Conservation (phyloP, 78 protist species). For the Dictyostelium purpureum region DNA sequence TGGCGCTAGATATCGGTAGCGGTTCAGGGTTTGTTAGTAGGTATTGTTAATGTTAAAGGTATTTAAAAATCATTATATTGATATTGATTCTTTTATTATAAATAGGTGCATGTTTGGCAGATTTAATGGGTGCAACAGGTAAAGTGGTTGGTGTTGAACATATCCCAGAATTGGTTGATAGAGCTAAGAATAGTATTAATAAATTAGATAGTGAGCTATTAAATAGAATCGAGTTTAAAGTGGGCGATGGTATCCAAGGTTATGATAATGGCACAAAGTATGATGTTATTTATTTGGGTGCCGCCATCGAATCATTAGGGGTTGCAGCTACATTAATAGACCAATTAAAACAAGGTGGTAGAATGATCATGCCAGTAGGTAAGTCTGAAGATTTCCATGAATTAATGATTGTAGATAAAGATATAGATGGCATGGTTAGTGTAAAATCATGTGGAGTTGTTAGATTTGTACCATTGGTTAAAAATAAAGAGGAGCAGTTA, state of each 20-base stretch:
- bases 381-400: constrained; percentile 38
- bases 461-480: constrained; percentile 79
- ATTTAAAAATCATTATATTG: no score
- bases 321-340: constrained; percentile 79
- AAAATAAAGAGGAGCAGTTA: constrained; percentile 12
- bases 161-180: constrained; percentile 64
- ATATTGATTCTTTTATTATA: no score
- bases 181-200: constrained; percentile 22
- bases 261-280: constrained; percentile 4
- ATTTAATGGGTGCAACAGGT: constrained; percentile 75
- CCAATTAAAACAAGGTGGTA: constrained; percentile 68
- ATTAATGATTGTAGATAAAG: constrained; percentile 70
- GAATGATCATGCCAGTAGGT: constrained; percentile 89
- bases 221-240: constrained; percentile 3
- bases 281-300: constrained; percentile 90
- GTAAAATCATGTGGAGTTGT: constrained; percentile 58
- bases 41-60: no score
- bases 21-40: constrained; percentile 83
- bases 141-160: constrained; percentile 85
- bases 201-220: not conserved
- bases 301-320: constrained; percentile 75
- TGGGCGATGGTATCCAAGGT: constrained; percentile 71
- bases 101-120: constrained; percentile 64
- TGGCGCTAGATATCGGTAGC: constrained; percentile 83
- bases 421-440: constrained; percentile 31